Conservation (phyloP, 225 moss, liverwort and hornwort species). For the Sphagnum contortum region DNA sequence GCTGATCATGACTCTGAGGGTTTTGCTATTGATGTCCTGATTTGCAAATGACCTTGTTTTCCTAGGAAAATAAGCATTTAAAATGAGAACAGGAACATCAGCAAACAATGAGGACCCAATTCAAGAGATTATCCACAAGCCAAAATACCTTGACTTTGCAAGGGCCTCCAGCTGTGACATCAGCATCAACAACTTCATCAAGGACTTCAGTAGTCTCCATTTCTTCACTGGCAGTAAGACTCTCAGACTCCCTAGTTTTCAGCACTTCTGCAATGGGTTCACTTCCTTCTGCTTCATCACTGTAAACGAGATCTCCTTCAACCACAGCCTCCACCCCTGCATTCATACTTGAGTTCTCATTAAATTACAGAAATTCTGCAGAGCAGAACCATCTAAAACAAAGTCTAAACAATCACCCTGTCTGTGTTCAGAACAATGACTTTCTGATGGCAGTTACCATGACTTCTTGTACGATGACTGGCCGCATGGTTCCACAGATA, state of each 20-base stretch:
- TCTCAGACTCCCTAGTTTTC: conserved; percentile 18
- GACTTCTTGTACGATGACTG: conserved; percentile 58
- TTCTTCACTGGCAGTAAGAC: conserved; percentile 10
- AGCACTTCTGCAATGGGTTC: conserved; percentile 18
- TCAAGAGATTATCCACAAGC: no score
- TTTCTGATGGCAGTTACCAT: conserved; percentile 29
- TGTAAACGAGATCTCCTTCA: conserved; percentile 79
- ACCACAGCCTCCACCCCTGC: conserved; percentile 70
- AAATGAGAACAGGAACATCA: no score
- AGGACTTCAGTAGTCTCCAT: conserved; percentile 22
- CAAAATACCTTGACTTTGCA: conserved; percentile 61
- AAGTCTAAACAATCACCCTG: no score
- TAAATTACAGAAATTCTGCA: no score
- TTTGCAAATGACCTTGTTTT: no score
- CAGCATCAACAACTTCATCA: conserved; percentile 55
- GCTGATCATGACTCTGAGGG: no score
- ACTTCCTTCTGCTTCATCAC: conserved; percentile 30
- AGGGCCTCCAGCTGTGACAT: conserved; percentile 42
- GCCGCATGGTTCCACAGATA: conserved; percentile 96
- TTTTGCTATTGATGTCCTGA: no score
- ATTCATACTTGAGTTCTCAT: conserved; percentile 3
- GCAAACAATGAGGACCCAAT: no score
- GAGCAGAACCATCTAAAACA: background rate
- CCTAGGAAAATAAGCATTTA: no score
- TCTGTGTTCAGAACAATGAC: no score